Conservation (phyloP, 441 rosid genomes). For the Biscutella laevigata region DNA sequence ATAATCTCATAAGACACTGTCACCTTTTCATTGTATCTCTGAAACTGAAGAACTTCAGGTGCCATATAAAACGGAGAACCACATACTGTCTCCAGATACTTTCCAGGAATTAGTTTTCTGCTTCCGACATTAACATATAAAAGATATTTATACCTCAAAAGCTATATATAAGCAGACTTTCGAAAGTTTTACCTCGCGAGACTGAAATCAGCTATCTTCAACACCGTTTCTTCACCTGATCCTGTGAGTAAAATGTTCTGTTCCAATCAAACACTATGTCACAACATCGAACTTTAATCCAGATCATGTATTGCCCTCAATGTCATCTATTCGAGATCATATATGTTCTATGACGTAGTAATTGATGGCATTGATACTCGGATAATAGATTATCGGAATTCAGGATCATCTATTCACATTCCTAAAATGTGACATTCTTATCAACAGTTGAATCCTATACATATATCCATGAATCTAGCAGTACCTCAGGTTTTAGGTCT, state of each 20-base stretch:
- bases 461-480: not conserved
- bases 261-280: conserved; percentile 18
- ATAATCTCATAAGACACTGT: not conserved
- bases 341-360: no score
- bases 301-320: no score
- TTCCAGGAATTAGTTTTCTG: conserved; percentile 36
- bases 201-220: conserved; percentile 71
- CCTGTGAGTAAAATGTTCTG: conserved; percentile 55
- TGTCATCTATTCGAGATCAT: no score
- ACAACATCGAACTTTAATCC: not conserved
- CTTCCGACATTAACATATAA: not conserved
- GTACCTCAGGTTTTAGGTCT: conserved; percentile 62
- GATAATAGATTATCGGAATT: no score
- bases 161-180: not conserved
- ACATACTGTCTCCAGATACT: conserved; percentile 43
- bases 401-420: no score
- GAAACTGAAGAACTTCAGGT: conserved; percentile 67
- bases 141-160: not conserved
- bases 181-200: conserved; percentile 39
- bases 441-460: no score
- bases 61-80: conserved; percentile 72
- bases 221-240: conserved; percentile 32
- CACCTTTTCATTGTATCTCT: conserved; percentile 54
- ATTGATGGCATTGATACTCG: no score
- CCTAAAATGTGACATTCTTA: no score